Evolutionary conservation across 2,329 filamentous ascomycete genomes (phyloP), one percentile per base, ranked within the genome.

Genomic region (Lomentospora prolificans): DNA sequence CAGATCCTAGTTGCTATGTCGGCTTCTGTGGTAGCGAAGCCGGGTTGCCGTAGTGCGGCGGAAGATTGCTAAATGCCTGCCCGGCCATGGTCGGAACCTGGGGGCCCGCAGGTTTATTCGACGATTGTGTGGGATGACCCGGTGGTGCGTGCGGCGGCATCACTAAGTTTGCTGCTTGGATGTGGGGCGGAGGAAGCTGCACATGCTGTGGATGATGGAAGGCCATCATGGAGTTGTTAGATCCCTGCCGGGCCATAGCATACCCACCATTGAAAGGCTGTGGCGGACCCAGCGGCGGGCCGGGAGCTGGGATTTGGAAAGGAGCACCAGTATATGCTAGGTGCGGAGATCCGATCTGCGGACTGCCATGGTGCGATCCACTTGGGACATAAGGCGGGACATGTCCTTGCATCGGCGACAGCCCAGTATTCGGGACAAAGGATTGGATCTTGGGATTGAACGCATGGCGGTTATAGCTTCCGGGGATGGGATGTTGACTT

Each of bases 391-490:
- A 81, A 1, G 74, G 72, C 14, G 72, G 73, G 30, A 72, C 71
- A 41, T 75, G 76, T 60, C 76, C 72, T 3, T 76, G 72, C 28
- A 72, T 69, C 67, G 79, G 75, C 25, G 74, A 72, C 58, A 81
- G 66, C 17, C 71, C 69, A 50, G 51, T 54, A 27, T 59, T 75
- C 1, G 92, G 92, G 24, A 96, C 82, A 69, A 97, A 96, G 0
- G 91, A 88, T 65, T 95, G 89, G 14, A 89, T 96, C 72, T 95
- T 91, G 1, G 91, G 92, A 66, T 96, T 96, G 73, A 97, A 96
- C 10, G 87, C 83, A 63, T 90, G 89, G 57, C 90, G 80, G 65
- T 87, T 89, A 61, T 82, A 95, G 70, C 86, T 94, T 33, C 89
- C 89, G 12, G 90, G 89, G 57, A 95, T 84, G 4, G 89, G 88